phyloP scores from a whole-genome alignment of 805 yeast genomes.

The Candida silvatica region DNA sequence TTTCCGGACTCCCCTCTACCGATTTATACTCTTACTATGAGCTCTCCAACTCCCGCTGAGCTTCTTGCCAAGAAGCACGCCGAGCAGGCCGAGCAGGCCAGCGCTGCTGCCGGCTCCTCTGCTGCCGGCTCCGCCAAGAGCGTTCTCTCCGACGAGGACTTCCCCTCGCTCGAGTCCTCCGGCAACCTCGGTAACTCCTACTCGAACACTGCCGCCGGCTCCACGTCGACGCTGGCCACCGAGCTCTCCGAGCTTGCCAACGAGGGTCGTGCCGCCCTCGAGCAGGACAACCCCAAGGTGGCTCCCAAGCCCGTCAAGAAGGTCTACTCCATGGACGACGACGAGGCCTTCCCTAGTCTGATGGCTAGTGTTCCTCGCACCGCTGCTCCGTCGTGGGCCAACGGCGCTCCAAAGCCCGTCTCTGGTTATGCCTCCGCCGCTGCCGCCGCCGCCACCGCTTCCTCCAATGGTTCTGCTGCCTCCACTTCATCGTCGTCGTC shows the following conservation, averaged over 20 bases:
- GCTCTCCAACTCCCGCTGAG: conserved; percentile 34
- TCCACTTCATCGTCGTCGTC: conserved; percentile 13
- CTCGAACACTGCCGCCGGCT: conserved; percentile 1
- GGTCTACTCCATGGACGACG: conserved; percentile 34
- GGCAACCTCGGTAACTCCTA: conserved; percentile 4
- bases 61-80: conserved; percentile 29
- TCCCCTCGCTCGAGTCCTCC: conserved; percentile 3
- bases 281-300: conserved; percentile 3
- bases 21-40: conserved; percentile 6
- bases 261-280: no score
- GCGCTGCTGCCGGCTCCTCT: conserved; percentile 9
- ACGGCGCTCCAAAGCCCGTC: conserved; percentile 18
- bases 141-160: conserved; percentile 5
- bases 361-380: conserved; percentile 36
- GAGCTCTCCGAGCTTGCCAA: no score
- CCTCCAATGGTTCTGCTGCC: conserved; percentile 9
- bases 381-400: conserved; percentile 25
- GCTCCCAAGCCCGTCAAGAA: conserved; percentile 1
- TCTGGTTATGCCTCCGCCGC: conserved; percentile 8
- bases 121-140: conserved; percentile 8
- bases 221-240: no score
- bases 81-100: conserved; percentile 10
- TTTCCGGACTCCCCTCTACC: conserved; percentile 1
- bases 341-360: conserved; percentile 57
- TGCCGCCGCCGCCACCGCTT: conserved; percentile 13